Base-by-base conservation (phyloP, 2,329 filamentous ascomycete species). In the Lasiodiplodia gonubiensis region DNA sequence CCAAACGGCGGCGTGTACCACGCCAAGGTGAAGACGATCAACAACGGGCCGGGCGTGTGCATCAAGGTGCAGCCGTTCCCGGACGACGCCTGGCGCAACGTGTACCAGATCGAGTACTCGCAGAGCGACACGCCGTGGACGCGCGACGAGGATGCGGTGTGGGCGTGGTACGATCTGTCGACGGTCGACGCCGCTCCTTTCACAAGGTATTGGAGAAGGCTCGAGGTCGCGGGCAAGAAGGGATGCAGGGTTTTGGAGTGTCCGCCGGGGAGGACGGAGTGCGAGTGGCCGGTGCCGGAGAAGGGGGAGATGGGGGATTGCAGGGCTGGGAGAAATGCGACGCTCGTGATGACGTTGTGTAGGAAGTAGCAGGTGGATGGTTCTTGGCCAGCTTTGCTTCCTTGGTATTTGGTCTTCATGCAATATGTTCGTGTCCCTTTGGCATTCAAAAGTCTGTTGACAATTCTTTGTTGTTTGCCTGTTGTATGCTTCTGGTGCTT, bases 211-310 rank as follows among this genome's bases (percentile, higher is more conserved):
- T 64, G 60, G 60, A 39, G 60, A 12, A 30, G 60, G 11, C 30
- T 53, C 5, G 60, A 64, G 48, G 21, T 64, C 18, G 30, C 30
- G 60, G 60, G 21, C 4, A 33, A 16, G n/a, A 16, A 14, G 30
- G 27, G 21, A 2, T 64, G 60, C 12, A 25, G 16, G 8, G 48
- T 64, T 12, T 12, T 64, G 21, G 60, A 64, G 48, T 64, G 60
- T 30, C 11, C 60, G 16, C 48, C 60, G 2, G 48, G 48, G 3
- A 12, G 21, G 27, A 35, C 21, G 6, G 46, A 52, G 5, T 64
- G 60, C 25, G 60, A 64, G n/a, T 64, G 60, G 60, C 60, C 60
- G 30, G 51, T 52, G 33, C 60, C 60, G 6, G 35, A 52, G 30
- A 53, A 10, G 30, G 60, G 60, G 2, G 37, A 25, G 6, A 53